A percentile compares a stretch with the other conserved stretches of the same genome.
These are phyloP conservation scores for Paecilomyces sp. DNA, from an alignment of 2,329 filamentous ascomycete genomes.

Conservation along the genomic window DNA sequence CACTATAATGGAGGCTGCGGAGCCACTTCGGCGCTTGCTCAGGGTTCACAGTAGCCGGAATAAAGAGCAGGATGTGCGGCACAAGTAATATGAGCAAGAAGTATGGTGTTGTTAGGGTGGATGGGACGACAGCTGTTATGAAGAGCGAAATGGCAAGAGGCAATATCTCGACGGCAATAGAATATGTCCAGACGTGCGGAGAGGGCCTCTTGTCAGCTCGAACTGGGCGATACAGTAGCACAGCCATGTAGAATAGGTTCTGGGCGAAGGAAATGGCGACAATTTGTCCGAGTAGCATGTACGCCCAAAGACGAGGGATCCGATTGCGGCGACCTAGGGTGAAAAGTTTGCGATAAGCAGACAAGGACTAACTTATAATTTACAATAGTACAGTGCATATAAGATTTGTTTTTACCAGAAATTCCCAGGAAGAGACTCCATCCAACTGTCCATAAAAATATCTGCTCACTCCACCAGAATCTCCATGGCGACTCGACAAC, in stretches of 20 bases:
- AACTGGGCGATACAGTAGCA: conserved; percentile 35
- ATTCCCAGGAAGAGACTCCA: conserved; percentile 53
- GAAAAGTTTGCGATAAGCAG: conserved; percentile 4
- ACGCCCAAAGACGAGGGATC: conserved; percentile 49
- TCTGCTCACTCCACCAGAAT: conserved; percentile 58
- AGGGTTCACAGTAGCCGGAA: conserved; percentile 9
- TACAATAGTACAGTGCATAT: background rate
- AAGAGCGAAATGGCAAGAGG: conserved; percentile 12
- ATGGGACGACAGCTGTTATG: conserved; percentile 11
- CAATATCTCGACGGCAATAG: conserved; percentile 3
- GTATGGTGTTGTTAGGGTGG: conserved; percentile 9
- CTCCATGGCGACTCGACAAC: conserved; percentile 48
- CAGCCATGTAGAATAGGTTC: conserved; percentile 56
- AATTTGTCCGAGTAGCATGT: conserved; percentile 52
- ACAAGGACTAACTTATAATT: background rate
- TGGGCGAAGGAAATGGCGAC: conserved; percentile 56
- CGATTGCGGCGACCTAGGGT: conserved; percentile 43
- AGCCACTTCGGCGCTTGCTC: background rate
- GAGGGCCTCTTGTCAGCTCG: background rate
- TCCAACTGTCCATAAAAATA: conserved; percentile 47
- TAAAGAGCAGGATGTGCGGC: conserved; percentile 17
- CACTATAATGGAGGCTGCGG: background rate
- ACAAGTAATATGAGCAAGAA: conserved; percentile 17
- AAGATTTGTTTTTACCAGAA: conserved; percentile 39
- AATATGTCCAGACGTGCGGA: conserved; percentile 4